phyloP scores from a whole-genome alignment of 2,329 filamentous ascomycete species.

The Diaporthe australafricana region DNA sequence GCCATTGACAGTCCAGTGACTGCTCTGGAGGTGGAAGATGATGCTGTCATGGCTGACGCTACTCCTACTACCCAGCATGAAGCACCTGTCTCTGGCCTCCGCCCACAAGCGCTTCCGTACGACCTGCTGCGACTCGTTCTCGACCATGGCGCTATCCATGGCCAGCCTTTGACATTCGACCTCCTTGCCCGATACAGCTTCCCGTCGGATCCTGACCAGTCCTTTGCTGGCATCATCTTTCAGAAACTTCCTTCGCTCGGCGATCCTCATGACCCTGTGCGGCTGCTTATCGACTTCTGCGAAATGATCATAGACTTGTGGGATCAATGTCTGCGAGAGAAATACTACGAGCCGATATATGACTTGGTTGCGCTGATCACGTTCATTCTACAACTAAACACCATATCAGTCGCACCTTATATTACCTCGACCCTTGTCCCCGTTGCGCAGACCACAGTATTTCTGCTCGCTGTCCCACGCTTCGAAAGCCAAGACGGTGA shows the following conservation, averaged over 20 bases:
- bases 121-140: constrained; percentile 69
- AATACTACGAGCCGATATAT: constrained; percentile 71
- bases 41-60: constrained; percentile 45
- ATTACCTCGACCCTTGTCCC: constrained; percentile 69
- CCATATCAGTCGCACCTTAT: constrained; percentile 67
- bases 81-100: constrained; percentile 34
- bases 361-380: constrained; percentile 73
- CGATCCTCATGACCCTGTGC: constrained; percentile 59
- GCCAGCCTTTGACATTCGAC: constrained; percentile 74
- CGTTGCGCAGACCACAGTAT: constrained; percentile 69
- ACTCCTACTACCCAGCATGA: neutral
- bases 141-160: constrained; percentile 67
- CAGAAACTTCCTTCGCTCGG: constrained; percentile 73
- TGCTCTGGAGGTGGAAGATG: constrained; percentile 65
- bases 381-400: constrained; percentile 73
- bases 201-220: constrained; percentile 70
- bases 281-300: constrained; percentile 73
- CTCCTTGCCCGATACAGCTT: constrained; percentile 73
- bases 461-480: constrained; percentile 68
- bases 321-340: constrained; percentile 74
- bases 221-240: constrained; percentile 75
- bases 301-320: constrained; percentile 74
- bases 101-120: constrained; percentile 38
- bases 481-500: constrained; percentile 63
- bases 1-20: constrained; percentile 74